phyloP scores from a whole-genome alignment of 78 protist species.

The Paratrimastix pyriformis region DNA sequence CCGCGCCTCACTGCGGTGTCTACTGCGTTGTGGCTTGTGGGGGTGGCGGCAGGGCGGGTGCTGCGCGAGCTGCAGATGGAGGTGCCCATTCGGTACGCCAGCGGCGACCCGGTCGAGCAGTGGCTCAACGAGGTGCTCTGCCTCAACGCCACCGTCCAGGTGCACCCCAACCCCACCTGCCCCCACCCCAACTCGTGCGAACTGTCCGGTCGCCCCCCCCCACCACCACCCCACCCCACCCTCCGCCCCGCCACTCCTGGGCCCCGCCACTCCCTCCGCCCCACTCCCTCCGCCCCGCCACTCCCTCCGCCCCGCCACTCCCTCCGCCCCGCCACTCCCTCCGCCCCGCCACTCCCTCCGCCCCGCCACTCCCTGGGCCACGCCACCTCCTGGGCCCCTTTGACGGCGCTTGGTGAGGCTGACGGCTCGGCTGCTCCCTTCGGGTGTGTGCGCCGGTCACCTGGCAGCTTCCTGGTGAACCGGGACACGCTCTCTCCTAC shows the following conservation, averaged over 20 bases:
- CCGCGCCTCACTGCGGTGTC: too few species aligned
- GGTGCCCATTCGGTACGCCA: constrained; percentile 91
- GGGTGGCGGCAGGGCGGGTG: too few species aligned
- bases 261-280: constrained; percentile 37
- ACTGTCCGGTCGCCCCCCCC: too few species aligned
- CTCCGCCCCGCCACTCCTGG: constrained; percentile 35
- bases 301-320: constrained; percentile 23
- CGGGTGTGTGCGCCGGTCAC: too few species aligned
- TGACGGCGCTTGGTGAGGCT: too few species aligned
- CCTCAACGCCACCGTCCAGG: constrained; percentile 54
- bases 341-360: not conserved
- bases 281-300: constrained; percentile 27
- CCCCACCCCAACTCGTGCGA: too few species aligned
- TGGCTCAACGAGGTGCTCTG: constrained; percentile 90
- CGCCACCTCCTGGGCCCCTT: too few species aligned
- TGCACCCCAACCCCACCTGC: constrained; percentile 20
- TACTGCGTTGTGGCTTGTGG: too few species aligned
- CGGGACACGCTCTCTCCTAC: constrained; percentile 93
- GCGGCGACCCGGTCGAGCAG: constrained; percentile 56
- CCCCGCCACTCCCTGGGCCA: constrained; percentile 55
- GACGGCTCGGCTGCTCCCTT: too few species aligned
- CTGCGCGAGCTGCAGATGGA: constrained; percentile 73
- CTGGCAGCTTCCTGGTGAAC: constrained; percentile 87
- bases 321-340: constrained; percentile 79
- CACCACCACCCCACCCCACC: not conserved